phyloP scores from a whole-genome alignment of 805 yeast species.

The Candida dajiaensis region DNA sequence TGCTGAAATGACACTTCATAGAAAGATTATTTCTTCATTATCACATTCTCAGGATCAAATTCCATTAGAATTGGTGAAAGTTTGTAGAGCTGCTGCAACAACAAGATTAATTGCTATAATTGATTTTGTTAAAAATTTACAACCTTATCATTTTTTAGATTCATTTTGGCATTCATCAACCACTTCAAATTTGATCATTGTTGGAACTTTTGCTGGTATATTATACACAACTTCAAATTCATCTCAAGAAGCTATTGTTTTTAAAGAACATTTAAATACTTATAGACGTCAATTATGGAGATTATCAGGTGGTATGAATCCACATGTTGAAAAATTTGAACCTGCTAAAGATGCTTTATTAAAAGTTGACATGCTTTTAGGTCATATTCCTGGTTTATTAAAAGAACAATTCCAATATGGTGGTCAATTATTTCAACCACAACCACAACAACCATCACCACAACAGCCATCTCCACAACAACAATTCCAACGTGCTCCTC shows the following conservation, averaged over 20 bases:
- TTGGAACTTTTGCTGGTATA: slow-evolving; percentile 84
- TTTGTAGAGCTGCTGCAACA: slow-evolving; percentile 81
- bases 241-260: slow-evolving; percentile 57
- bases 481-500: slow-evolving; percentile 7
- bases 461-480: neutral
- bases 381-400: slow-evolving; percentile 61
- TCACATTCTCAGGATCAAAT: slow-evolving; percentile 31
- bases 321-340: slow-evolving; percentile 13
- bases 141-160: slow-evolving; percentile 66
- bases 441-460: neutral
- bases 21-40: slow-evolving; percentile 55
- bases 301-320: slow-evolving; percentile 41
- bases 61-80: slow-evolving; percentile 49
- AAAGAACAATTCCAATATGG: slow-evolving; percentile 5
- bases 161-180: slow-evolving; percentile 89
- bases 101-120: slow-evolving; percentile 78
- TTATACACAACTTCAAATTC: slow-evolving; percentile 61
- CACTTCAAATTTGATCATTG: slow-evolving; percentile 68
- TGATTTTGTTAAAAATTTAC: slow-evolving; percentile 68
- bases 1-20: slow-evolving; percentile 79
- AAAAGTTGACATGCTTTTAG: slow-evolving; percentile 64
- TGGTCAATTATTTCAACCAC: neutral
- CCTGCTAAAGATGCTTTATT: slow-evolving; percentile 72
- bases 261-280: slow-evolving; percentile 62
- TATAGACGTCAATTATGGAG: slow-evolving; percentile 74